phyloP scores from a whole-genome alignment of 2,329 filamentous ascomycete genomes.

The Ophiocordyceps camponoti-rufipedis region DNA sequence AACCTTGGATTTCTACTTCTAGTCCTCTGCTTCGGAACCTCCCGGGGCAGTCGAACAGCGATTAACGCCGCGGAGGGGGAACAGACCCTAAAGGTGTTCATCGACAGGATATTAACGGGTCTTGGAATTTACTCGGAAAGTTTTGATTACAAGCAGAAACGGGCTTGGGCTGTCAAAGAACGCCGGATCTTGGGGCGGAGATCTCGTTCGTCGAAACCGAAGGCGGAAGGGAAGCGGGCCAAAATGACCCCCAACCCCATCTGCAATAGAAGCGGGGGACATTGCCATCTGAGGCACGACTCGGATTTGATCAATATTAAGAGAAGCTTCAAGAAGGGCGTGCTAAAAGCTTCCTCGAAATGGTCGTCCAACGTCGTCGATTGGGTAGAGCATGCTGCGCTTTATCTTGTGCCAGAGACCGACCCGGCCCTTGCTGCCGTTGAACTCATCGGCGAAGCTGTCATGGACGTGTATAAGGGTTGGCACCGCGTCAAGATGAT shows the following conservation, averaged over 20 bases:
- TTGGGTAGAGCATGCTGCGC: neutral
- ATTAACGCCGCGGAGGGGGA: neutral
- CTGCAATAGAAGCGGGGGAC: neutral
- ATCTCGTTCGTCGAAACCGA: neutral
- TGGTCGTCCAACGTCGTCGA: neutral
- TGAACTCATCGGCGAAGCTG: neutral
- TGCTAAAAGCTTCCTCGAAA: neutral
- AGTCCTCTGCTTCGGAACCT: too few relatives aligned
- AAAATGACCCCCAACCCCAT: too few relatives aligned
- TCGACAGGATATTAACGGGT: neutral
- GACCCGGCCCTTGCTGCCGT: too few relatives aligned
- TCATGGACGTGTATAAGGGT: neutral
- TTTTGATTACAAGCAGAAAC: neutral
- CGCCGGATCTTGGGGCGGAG: too few relatives aligned
- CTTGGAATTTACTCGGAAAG: neutral
- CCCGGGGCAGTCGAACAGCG: neutral
- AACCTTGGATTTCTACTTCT: too few relatives aligned
- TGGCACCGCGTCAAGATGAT: neutral
- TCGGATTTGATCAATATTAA: neutral
- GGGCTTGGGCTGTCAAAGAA: neutral
- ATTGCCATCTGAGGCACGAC: neutral
- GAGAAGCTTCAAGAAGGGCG: neutral
- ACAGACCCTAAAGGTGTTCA: neutral
- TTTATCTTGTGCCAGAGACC: neutral
- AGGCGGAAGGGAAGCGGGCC: too few relatives aligned